Base-by-base conservation (phyloP, 176 grass and related monocot genomes). In the Carex kokanica region DNA sequence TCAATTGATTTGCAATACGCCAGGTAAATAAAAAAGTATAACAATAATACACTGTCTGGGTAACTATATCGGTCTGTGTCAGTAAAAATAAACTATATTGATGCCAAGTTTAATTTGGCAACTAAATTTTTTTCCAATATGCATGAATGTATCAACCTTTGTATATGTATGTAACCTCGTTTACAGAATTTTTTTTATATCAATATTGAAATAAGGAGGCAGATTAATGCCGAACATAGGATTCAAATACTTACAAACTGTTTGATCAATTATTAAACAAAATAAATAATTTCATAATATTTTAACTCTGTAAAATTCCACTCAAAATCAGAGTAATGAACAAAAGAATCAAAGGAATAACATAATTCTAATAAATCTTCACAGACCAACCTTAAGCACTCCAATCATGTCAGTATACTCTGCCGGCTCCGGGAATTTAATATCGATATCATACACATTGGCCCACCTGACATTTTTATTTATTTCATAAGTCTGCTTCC, bases 391-490 rank as follows among this genome's bases (percentile, higher is more conserved):
- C 89, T 98, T 98, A n/a, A 98, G 65, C 1, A 93, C 56, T 1
- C 92, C 95, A 79, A 98, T 79, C 95, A 93, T 87, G 82, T 98
- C 86, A 14, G 81, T 88, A 80, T 98, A 98, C 79, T 98, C 95
- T 9, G 84, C 87, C 8, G 95, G 92, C 23, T 90, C 92, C 0
- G 95, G 95, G 81, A 91, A 94, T 16, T 89, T 81, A 14, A 90
- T 69, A 45, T 98, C 95, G 2, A 88, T 87, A 85, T 98, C 95
- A 55, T 94, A 98, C 20, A 74, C 90, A 56, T 89, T 79, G 27
- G 92, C 90, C 79, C 85, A 98, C 31, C 92, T 82, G 7, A 98
- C 95, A 60, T 98, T 94, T 91, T 94, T 98, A 86, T 93, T 94
- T 77, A 98, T 81, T 88, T 98, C 95, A 79, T 94, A 98, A 1